Conservation (phyloP, 2,329 filamentous ascomycete species). For the Laburnicola sp. region DNA sequence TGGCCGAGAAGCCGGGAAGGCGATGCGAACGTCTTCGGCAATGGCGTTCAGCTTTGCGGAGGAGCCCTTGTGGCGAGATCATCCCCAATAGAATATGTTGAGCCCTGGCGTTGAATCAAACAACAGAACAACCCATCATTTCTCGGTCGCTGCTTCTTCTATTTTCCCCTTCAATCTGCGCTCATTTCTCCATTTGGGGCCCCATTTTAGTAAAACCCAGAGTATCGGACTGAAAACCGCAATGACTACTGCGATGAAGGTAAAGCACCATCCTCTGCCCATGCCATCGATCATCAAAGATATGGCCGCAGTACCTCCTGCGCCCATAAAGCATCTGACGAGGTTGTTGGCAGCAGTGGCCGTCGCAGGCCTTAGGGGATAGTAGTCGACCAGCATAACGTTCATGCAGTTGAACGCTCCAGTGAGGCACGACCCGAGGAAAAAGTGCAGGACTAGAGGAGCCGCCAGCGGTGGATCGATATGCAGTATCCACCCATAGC, state of each 20-base stretch:
- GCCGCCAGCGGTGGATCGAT: conserved; percentile 39
- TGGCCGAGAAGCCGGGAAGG: too few relatives aligned
- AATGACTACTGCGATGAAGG: conserved; percentile 49
- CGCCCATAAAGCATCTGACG: conserved; percentile 42
- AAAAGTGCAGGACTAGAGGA: conserved; percentile 51
- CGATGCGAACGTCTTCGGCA: too few relatives aligned
- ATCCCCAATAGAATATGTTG: neutral
- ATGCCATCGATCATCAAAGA: conserved; percentile 43
- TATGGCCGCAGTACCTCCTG: conserved; percentile 40
- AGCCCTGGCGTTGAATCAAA: neutral
- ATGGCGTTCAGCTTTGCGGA: too few relatives aligned
- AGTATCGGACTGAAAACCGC: conserved; percentile 47
- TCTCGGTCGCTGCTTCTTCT: neutral
- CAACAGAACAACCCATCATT: neutral
- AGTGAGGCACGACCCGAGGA: conserved; percentile 59
- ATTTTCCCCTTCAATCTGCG: conserved; percentile 29
- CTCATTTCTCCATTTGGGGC: conserved; percentile 50
- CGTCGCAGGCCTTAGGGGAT: conserved; percentile 40
- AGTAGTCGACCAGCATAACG: conserved; percentile 46
- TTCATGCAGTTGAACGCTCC: conserved; percentile 57
- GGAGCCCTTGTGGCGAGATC: too few relatives aligned
- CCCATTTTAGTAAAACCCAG: conserved; percentile 45
- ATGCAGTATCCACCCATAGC: conserved; percentile 47
- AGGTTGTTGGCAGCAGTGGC: conserved; percentile 41
- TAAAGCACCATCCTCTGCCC: conserved; percentile 49